Percentiles rank a stretch among this genome's conserved stretches.
phyloP scores from a whole-genome alignment of 805 yeast genomes.

The Wickerhamiella spandovensis region DNA sequence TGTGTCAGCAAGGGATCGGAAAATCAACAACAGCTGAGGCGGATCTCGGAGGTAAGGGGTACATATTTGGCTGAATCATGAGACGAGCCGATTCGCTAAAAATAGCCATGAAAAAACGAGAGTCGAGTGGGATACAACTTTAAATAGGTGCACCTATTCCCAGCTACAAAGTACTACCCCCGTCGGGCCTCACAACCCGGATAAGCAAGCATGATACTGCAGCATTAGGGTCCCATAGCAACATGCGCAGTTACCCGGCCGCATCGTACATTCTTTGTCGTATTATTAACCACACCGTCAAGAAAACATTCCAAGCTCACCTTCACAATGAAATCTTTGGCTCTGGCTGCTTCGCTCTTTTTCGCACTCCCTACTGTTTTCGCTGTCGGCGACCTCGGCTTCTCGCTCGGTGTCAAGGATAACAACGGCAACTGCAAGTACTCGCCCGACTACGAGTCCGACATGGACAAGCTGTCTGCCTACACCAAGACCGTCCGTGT shows the following conservation, averaged over 20 bases:
- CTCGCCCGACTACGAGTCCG: slow-evolving; percentile 54
- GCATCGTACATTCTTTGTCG: neutral
- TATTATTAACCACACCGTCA: neutral
- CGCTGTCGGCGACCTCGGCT: slow-evolving; percentile 62
- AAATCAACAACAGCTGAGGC: neutral
- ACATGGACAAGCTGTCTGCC: slow-evolving; percentile 43
- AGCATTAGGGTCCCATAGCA: neutral
- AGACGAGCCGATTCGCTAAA: neutral
- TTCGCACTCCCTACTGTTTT: slow-evolving; percentile 33
- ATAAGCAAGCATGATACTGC: neutral
- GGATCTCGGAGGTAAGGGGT: neutral
- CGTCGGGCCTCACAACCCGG: neutral
- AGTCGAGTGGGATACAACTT: too few relatives aligned
- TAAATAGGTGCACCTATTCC: too few relatives aligned
- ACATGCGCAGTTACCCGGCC: neutral
- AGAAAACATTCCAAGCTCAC: neutral
- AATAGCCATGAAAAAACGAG: too few relatives aligned
- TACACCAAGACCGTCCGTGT: slow-evolving; percentile 63
- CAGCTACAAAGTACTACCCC: too few relatives aligned
- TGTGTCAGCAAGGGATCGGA: neutral
- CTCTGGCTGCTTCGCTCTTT: slow-evolving; percentile 33
- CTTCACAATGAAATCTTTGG: slow-evolving; percentile 23
- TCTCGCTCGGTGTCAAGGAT: slow-evolving; percentile 76
- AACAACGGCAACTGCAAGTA: slow-evolving; percentile 63
- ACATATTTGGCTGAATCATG: neutral